These are phyloP conservation scores for Manihot esculenta DNA, from an alignment of 441 rosid species.

Conservation along the genomic window DNA sequence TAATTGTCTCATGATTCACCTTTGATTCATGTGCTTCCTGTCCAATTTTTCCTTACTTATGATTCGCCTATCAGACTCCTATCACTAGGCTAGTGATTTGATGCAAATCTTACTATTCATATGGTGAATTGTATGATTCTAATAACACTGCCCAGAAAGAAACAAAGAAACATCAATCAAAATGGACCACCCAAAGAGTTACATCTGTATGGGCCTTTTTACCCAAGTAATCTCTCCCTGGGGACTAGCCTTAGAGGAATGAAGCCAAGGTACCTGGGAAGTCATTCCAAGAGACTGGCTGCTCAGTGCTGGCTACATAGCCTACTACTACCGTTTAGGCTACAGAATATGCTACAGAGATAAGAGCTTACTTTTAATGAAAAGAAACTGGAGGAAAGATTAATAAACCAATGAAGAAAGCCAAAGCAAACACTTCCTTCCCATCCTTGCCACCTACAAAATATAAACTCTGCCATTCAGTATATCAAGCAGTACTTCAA, in stretches of 20 bases:
- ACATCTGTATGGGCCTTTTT: neutral
- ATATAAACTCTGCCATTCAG: slow-evolving; percentile 23
- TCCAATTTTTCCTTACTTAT: too few species aligned
- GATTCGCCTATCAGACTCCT: too few species aligned
- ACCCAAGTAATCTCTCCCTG: neutral
- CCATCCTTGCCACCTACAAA: slow-evolving; percentile 68
- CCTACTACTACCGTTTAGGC: neutral
- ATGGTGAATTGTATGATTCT: too few species aligned
- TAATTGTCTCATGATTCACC: too few species aligned
- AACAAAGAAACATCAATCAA: slow-evolving; percentile 3
- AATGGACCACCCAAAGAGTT: slow-evolving; percentile 8
- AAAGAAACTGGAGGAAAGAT: slow-evolving; percentile 59
- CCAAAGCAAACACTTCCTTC: slow-evolving; percentile 44
- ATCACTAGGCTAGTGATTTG: too few species aligned
- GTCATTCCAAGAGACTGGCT: neutral
- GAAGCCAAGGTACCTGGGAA: neutral
- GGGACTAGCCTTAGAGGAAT: neutral
- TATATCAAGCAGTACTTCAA: slow-evolving; percentile 6
- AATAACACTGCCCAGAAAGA: slow-evolving; percentile 11
- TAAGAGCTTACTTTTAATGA: slow-evolving; percentile 58
- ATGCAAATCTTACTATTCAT: too few species aligned
- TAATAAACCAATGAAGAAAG: slow-evolving; percentile 60
- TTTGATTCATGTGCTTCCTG: too few species aligned
- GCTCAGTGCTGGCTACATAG: neutral
- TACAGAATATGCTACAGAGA: neutral